phyloP scores from a whole-genome alignment of 1,139 yeast genomes.

The Geotrichum reessii region DNA sequence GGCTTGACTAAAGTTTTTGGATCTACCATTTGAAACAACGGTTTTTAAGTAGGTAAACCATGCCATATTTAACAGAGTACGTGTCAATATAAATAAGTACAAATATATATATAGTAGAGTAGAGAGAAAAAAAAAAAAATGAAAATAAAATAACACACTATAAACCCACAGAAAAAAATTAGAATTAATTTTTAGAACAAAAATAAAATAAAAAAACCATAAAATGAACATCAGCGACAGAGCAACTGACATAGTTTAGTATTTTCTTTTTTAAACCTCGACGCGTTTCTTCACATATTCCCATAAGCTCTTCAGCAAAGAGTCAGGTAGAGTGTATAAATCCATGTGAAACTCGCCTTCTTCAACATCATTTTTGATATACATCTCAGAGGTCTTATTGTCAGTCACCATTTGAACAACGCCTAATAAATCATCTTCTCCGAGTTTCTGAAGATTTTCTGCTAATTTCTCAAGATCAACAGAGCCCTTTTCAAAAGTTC shows the following conservation, averaged over 20 bases:
- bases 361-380: slow-evolving; percentile 89
- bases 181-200: not conserved
- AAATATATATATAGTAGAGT: slow-evolving; percentile 1
- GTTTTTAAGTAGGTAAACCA: not conserved
- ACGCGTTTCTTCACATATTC: slow-evolving; percentile 72
- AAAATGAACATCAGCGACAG: not conserved
- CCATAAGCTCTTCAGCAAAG: slow-evolving; percentile 86
- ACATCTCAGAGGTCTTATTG: slow-evolving; percentile 92
- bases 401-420: slow-evolving; percentile 98
- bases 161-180: not conserved
- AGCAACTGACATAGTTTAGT: not conserved
- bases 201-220: not conserved
- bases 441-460: slow-evolving; percentile 77
- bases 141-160: not conserved
- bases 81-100: not conserved
- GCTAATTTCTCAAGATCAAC: slow-evolving; percentile 88
- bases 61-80: not conserved
- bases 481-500: slow-evolving; percentile 53
- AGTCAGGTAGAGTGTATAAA: slow-evolving; percentile 87
- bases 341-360: slow-evolving; percentile 98
- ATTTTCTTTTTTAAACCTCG: slow-evolving; percentile 21
- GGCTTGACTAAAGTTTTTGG: not conserved
- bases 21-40: not conserved
- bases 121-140: not conserved
- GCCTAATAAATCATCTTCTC: slow-evolving; percentile 87